These are phyloP conservation scores for Podospora bellae-mahoneyi DNA, from an alignment of 495 filamentous ascomycete species.

Conservation along the genomic window DNA sequence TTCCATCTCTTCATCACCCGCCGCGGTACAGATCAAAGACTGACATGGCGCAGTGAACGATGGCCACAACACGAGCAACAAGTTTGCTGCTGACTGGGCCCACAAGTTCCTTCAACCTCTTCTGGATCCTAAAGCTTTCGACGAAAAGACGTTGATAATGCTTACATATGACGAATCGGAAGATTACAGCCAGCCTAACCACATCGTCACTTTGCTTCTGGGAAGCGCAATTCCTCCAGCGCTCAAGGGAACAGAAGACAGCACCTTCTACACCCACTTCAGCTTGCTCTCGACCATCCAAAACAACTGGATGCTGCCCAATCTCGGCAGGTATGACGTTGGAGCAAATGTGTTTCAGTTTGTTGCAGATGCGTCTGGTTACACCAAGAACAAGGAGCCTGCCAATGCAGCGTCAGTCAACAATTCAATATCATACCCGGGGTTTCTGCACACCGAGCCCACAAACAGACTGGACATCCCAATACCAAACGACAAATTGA, in stretches of 20 bases:
- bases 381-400: constrained; percentile 54
- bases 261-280: constrained; percentile 71
- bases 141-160: constrained; percentile 59
- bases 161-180: constrained; percentile 66
- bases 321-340: constrained; percentile 67
- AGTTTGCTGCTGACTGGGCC: constrained; percentile 57
- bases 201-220: constrained; percentile 59
- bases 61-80: constrained; percentile 63
- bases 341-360: constrained; percentile 65
- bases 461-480: constrained; percentile 35
- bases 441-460: constrained; percentile 46
- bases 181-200: constrained; percentile 55
- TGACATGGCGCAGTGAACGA: constrained; percentile 42
- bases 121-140: constrained; percentile 56
- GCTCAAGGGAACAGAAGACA: constrained; percentile 56
- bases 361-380: constrained; percentile 58
- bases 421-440: constrained; percentile 61
- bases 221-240: constrained; percentile 58
- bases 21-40: neutral
- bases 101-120: constrained; percentile 56
- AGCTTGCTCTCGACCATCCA: constrained; percentile 61
- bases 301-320: constrained; percentile 64
- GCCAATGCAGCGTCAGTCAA: constrained; percentile 56
- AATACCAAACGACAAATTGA: constrained; percentile 42
- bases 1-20: neutral